phyloP scores from a whole-genome alignment of 805 yeast genomes.

The Candida endomychidarum region DNA sequence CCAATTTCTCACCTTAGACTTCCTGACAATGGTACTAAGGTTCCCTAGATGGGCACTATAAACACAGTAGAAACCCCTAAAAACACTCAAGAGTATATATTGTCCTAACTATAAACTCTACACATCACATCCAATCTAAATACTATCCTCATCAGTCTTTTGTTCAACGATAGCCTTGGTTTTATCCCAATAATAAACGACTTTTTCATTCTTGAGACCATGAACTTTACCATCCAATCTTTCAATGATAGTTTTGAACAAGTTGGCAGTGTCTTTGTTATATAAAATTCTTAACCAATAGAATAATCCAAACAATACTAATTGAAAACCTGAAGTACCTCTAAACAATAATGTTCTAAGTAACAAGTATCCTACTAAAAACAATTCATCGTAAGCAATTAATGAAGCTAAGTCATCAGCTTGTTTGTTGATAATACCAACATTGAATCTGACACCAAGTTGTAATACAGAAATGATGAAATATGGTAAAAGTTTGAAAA shows the following conservation, averaged over 20 bases:
- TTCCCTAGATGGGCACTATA: too few species aligned
- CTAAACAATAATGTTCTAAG: slow-evolving; percentile 62
- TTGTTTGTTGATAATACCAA: slow-evolving; percentile 40
- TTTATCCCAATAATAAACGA: slow-evolving; percentile 37
- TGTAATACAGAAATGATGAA: slow-evolving; percentile 59
- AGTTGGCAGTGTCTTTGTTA: slow-evolving; percentile 45
- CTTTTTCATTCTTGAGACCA: slow-evolving; percentile 45
- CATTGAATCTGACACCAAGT: slow-evolving; percentile 40
- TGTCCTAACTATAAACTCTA: too few species aligned
- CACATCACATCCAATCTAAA: background rate
- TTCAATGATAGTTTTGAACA: slow-evolving; percentile 41
- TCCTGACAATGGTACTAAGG: too few species aligned
- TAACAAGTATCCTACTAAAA: slow-evolving; percentile 51
- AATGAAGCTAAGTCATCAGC: slow-evolving; percentile 41
- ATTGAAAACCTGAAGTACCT: slow-evolving; percentile 69
- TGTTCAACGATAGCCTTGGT: slow-evolving; percentile 29
- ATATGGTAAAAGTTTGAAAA: slow-evolving; percentile 65
- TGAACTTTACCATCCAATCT: slow-evolving; percentile 44
- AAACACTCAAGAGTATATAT: too few species aligned
- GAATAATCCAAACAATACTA: slow-evolving; percentile 55
- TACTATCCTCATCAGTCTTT: slow-evolving; percentile 20
- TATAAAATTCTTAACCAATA: slow-evolving; percentile 72
- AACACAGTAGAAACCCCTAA: too few species aligned
- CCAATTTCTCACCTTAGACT: too few species aligned
- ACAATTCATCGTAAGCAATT: slow-evolving; percentile 61